Evolutionary conservation across 306 rosid genomes (phyloP), one percentile per base, ranked within the genome.

Genomic region (Vigna unguiculata): DNA sequence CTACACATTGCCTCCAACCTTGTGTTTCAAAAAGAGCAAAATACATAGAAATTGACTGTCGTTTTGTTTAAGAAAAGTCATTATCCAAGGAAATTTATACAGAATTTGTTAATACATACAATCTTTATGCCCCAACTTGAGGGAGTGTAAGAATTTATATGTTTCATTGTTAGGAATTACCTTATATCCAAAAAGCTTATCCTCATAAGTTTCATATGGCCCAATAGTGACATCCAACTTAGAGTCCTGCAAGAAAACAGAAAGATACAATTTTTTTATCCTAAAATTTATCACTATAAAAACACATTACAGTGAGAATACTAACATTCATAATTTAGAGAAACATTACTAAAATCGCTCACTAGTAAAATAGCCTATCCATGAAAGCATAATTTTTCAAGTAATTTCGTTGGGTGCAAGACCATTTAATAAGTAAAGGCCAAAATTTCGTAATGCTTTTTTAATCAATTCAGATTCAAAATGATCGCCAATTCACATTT

Each of bases 121-220:
- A 25, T 25, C 28, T 25, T 25, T 25, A 25, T 25, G 28, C 28
- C 3, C 28, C 28, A 25, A 25, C 28, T 25, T 25, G 28, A 25
- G 28, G 4, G 28, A 25, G 28, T 25, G 28, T 2, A 2, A 25
- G 28, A 25, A 25, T n/a, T n/a, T n/a, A n/a, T n/a, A n/a, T n/a
- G 12, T 41, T 52, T 66, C 60, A 64, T 24, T 75, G 28, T 49
- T 68, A 63, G 71, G 22, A 62, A 57, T 61, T 80, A 95, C 98
- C 97, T 95, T 95, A 78, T 92, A 95, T 59, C 98, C 98, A 88
- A 90, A 95, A 55, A 89, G 69, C 75, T 90, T 67, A 80, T 95
- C 98, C 84, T 95, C 97, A 28, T 95, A 95, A 80, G 97, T 95
- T 85, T 92, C 98, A 36, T 92, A 95, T 45, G 98, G 98, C 72